Evolutionary conservation across 2,329 filamentous ascomycete species (phyloP).

Genomic region (Harringtonia aguacate): DNA sequence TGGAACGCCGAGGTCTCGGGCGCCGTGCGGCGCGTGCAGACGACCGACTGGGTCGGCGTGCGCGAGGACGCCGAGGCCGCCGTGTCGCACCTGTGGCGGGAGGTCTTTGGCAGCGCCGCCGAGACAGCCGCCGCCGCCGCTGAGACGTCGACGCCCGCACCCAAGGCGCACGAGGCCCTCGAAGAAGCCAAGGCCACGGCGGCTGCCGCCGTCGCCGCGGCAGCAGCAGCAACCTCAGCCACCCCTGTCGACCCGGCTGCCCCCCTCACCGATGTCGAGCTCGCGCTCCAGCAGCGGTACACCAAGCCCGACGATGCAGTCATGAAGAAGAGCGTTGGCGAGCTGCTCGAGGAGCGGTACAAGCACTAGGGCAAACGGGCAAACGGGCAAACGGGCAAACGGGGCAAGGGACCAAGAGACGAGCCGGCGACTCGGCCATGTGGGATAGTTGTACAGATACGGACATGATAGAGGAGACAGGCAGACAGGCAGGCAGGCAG

Average conservation of each 20-base stretch:
- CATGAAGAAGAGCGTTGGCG: slow-evolving; percentile 37
- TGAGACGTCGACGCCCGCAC: slow-evolving; percentile 13
- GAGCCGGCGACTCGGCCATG: not conserved
- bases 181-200: slow-evolving; percentile 16
- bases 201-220: slow-evolving; percentile 24
- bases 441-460: not conserved
- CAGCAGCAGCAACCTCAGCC: slow-evolving; percentile 14
- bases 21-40: slow-evolving; percentile 55
- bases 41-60: slow-evolving; percentile 52
- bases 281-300: slow-evolving; percentile 41
- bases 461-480: no score
- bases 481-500: no score
- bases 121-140: slow-evolving; percentile 19
- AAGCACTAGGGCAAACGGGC: no score
- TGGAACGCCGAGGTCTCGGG: slow-evolving; percentile 68
- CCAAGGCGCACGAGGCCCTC: slow-evolving; percentile 12
- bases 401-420: no score
- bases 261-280: slow-evolving; percentile 30
- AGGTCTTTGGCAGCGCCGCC: slow-evolving; percentile 23
- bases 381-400: no score
- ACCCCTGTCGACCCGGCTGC: slow-evolving; percentile 21
- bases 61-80: slow-evolving; percentile 46
- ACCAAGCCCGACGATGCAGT: slow-evolving; percentile 26
- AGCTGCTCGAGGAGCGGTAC: slow-evolving; percentile 45
- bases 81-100: slow-evolving; percentile 33